phyloP scores from a whole-genome alignment of 306 rosid species.

The Corylus heterophylla region DNA sequence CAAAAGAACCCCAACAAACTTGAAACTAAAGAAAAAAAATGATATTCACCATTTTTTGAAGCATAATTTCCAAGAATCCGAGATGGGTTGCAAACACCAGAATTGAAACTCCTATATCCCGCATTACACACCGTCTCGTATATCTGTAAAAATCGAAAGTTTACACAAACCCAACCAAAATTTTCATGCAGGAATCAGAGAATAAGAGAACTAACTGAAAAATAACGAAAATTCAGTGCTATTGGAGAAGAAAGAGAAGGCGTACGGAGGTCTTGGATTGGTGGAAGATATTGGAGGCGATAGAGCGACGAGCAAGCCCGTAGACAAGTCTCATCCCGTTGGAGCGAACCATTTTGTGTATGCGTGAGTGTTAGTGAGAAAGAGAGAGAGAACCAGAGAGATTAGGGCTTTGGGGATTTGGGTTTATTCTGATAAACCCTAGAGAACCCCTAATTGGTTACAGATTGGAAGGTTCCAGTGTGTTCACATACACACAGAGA shows the following conservation, averaged over 20 bases:
- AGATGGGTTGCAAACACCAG: constrained; percentile 44
- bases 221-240: not conserved
- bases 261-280: constrained; percentile 34
- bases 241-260: not conserved
- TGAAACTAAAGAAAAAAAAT: not conserved
- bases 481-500: not conserved
- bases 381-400: not conserved
- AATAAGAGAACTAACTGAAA: not conserved
- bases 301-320: constrained; percentile 56
- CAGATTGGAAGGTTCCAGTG: constrained; percentile 47
- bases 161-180: not conserved
- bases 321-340: constrained; percentile 52
- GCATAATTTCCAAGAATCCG: constrained; percentile 34
- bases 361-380: not conserved
- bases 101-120: constrained; percentile 46
- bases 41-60: constrained; percentile 40
- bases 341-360: constrained; percentile 71
- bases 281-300: constrained; percentile 22
- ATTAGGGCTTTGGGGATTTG: constrained; percentile 15
- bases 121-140: constrained; percentile 39
- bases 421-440: constrained; percentile 47
- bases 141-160: constrained; percentile 33
- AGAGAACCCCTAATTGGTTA: constrained; percentile 54
- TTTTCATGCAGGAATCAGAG: not conserved
- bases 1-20: not conserved